Base-by-base conservation (phyloP, 2,329 filamentous ascomycete genomes). In the Fusarium camptoceras region DNA sequence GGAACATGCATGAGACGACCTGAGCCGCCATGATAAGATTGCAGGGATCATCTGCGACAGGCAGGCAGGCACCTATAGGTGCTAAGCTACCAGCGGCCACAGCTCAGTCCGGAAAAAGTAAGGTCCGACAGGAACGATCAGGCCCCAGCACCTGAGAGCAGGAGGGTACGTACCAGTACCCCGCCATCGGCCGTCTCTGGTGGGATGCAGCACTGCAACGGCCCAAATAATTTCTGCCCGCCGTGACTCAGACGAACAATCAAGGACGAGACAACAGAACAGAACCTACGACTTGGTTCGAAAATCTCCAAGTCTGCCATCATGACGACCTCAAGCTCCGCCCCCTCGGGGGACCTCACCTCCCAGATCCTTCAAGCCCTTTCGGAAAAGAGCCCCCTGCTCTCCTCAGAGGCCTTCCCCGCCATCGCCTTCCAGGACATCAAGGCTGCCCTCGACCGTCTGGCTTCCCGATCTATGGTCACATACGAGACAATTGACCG, bases 371-470 rank as follows among this genome's bases (percentile, higher is more conserved):
- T 95, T 74, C 86, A 89, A 66, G 86, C 87, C 58, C 84, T 95
- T 74, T 86, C 86, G 78, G 83, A 87, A 75, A 81, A 88, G 66
- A 87, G 90, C 72, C 86, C 91, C 47, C 83, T 94, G 72, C 82
- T 91, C 74, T 93, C 92, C 55, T 84, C 84, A 76, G 88, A 93
- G 75, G 86, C 86, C 76, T 94, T 94, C 83, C 89, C 92, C 72
- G 79, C 86, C 73, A 82, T 85, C 75, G 84, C 88, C 76, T 92
- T 91, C 76, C 84, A 87, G 66, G 87, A 89, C 64, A 83, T 98
- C 77, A 98, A 98, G 84, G 92, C 92, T 69, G 93, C 94, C 30
- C 86, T 98, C 70, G 96, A 98, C 83, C 89, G 94, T 73, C 87
- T 99, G 55, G 87, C 86, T 30, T 96, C 93, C 63, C 89, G 95